Base-by-base conservation (phyloP, 2,329 filamentous ascomycete species). In the Ascochyta rabiei region DNA sequence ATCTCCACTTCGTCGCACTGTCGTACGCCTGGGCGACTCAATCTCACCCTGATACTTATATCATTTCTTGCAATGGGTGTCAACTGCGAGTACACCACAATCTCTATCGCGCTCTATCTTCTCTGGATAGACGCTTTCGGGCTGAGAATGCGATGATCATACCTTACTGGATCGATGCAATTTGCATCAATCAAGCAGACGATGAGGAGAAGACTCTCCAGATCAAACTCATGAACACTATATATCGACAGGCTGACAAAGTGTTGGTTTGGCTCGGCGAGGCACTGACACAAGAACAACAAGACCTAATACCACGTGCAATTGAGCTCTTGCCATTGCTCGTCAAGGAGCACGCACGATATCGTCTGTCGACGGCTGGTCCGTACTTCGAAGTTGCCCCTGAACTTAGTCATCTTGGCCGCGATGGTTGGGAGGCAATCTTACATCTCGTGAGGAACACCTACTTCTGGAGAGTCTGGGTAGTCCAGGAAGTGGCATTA, bases 171-270 rank as follows among this genome's bases (percentile, higher is more conserved):
- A 46, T 59, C 13, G 60, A 62, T 7, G 57, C 60, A 9, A 33
- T 59, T 5, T 60, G 50, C 19, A 62, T 62, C 33, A 60, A 61
- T 15, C 57, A 62, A 45, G n/a, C 23, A 5, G 57, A 61, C 31
- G 13, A 46, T 3, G 41, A 49, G n/a, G 60, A 62, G 35, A 53
- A 49, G 16, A 30, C 18, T 8, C 28, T 45, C 2, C 57, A 62
- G 26, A 56, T 62, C 6, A 16, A 38, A 6, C 24, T 58, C 5
- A 61, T 61, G 52, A 41, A 44, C 13, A 39, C 38, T 2, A 58
- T 60, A 7, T 61, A 56, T 44, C 37, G 46, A 10, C 16, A 39
- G 6, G 60, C 60, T 16, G 34, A 38, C 16, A 41, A 15, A 13
- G 57, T 61, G 8, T 18, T 51, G 19, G 38, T 55, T 7, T 62